These are phyloP conservation scores for Chionographis japonica DNA, from an alignment of 106 monocot genomes.

Conservation along the genomic window DNA sequence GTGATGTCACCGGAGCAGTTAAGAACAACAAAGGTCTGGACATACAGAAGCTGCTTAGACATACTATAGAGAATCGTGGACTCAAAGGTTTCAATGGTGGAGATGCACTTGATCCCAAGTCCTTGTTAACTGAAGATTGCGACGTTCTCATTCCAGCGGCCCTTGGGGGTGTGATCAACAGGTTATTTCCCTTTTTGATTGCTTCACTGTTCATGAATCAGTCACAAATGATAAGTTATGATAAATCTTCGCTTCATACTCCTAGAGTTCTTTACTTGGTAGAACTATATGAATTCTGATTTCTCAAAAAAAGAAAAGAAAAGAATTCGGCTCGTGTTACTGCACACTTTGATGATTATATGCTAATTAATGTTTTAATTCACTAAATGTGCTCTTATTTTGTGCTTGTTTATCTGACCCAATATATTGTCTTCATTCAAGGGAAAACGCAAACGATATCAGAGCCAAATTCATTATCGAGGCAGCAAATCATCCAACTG, in stretches of 20 bases:
- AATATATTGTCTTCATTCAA: conserved; percentile 5
- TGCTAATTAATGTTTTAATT: too few relatives aligned
- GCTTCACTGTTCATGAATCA: not conserved
- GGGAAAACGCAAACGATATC: conserved; percentile 72
- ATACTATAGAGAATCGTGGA: conserved; percentile 35
- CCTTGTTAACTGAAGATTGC: conserved; percentile 65
- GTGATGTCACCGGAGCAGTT: conserved; percentile 72
- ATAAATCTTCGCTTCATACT: too few relatives aligned
- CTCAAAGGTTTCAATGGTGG: conserved; percentile 76
- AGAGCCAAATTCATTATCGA: conserved; percentile 79
- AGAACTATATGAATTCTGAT: not conserved
- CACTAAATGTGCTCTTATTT: too few relatives aligned
- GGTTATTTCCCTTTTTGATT: conserved; percentile 7
- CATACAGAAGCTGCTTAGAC: conserved; percentile 36
- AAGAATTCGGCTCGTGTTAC: not conserved
- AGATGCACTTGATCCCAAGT: conserved; percentile 49
- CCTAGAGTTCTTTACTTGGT: not conserved
- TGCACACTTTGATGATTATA: too few relatives aligned
- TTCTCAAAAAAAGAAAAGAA: not conserved
- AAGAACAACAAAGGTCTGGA: conserved; percentile 65
- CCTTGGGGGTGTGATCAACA: conserved; percentile 73
- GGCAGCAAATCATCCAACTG: conserved; percentile 82
- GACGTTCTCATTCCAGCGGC: conserved; percentile 84
- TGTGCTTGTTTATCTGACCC: too few relatives aligned
- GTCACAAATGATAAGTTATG: too few relatives aligned